These are phyloP conservation scores for Suaeda aralocaspica DNA, from an alignment of 148 eudicot species.

Conservation along the genomic window DNA sequence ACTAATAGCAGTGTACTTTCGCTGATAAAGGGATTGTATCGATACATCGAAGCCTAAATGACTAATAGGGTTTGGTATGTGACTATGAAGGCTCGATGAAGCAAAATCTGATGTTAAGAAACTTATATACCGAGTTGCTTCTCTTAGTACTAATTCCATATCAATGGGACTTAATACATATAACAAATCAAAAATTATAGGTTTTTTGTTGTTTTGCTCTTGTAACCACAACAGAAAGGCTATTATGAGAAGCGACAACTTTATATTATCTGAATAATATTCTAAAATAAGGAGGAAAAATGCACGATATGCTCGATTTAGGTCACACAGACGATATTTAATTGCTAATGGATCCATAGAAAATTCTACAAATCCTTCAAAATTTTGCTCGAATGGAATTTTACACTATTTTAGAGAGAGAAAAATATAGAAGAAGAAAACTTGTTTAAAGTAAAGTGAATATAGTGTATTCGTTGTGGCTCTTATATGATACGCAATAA, in stretches of 20 bases:
- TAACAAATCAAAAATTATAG: background rate
- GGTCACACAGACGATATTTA: no score
- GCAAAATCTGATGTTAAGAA: constrained; percentile 7
- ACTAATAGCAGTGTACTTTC: constrained; percentile 11
- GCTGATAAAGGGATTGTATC: constrained; percentile 1
- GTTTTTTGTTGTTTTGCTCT: background rate
- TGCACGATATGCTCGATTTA: constrained; percentile 14
- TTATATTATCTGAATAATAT: constrained; percentile 7
- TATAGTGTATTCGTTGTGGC: no score
- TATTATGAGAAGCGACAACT: constrained; percentile 7
- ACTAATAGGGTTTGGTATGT: background rate
- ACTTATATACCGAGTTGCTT: constrained; percentile 7
- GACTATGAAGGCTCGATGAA: background rate
- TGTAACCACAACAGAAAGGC: constrained; percentile 22
- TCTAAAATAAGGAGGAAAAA: background rate
- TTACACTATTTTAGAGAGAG: no score
- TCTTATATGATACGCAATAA: no score
- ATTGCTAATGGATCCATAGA: no score
- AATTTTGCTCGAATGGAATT: no score
- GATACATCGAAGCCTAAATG: constrained; percentile 12
- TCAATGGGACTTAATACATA: background rate
- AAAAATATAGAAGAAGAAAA: no score
- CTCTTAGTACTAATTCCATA: background rate
- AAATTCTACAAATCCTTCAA: no score
- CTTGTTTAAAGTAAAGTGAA: no score